Percentiles rank a stretch among this genome's conserved stretches.
phyloP scores from a whole-genome alignment of 2,329 filamentous ascomycete species.

The Neofusicoccum kwambonambiense region DNA sequence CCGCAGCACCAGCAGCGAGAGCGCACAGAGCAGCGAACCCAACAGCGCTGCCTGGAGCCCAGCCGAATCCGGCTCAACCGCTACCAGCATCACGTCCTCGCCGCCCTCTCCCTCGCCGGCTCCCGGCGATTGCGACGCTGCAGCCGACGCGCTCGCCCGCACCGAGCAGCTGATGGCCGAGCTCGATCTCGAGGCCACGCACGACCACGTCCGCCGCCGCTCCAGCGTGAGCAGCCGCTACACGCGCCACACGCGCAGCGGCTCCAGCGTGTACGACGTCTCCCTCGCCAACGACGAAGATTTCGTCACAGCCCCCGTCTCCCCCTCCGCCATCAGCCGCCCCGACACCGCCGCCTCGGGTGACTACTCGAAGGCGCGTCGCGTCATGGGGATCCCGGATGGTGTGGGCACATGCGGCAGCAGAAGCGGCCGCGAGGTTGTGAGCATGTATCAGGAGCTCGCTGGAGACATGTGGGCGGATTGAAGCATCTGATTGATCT shows the following conservation, averaged over 20 bases:
- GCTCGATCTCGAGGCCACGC: constrained; percentile 5
- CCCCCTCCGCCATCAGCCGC: neutral
- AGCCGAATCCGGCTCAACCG: neutral
- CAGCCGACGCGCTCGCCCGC: constrained; percentile 2
- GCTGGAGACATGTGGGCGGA: neutral
- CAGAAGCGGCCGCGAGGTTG: neutral
- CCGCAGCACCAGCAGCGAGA: neutral
- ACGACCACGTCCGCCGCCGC: neutral
- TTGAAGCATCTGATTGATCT: neutral
- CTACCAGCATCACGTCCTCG: neutral
- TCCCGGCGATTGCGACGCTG: neutral
- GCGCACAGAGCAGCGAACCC: neutral
- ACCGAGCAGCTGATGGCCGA: constrained; percentile 17
- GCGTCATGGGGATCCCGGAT: neutral
- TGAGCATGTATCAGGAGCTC: constrained; percentile 13
- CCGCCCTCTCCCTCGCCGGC: neutral
- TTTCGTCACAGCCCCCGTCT: neutral
- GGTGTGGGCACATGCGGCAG: neutral
- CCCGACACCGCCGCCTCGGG: neutral
- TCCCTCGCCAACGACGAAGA: neutral
- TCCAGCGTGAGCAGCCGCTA: neutral
- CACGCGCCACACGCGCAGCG: neutral
- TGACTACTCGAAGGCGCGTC: neutral
- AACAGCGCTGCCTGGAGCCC: constrained; percentile 1
- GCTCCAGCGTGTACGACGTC: neutral